phyloP scores from a whole-genome alignment of 139 green algal genomes.

The Chlorella sp. region DNA sequence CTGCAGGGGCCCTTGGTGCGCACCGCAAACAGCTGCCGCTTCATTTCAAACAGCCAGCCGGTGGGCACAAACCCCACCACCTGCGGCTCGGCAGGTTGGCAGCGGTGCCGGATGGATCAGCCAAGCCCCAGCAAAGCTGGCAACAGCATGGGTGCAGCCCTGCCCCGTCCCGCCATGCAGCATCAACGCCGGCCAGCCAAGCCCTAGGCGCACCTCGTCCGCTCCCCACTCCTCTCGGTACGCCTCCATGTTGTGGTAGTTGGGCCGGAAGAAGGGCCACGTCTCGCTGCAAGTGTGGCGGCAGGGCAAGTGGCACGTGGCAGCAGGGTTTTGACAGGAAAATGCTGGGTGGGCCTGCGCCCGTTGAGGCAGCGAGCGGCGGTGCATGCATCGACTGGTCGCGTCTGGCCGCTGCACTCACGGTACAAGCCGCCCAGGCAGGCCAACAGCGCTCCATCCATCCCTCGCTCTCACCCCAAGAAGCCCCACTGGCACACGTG shows the following conservation, averaged over 20 bases:
- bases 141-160: too few relatives aligned
- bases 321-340: too few relatives aligned
- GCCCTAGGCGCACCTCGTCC: slow-evolving; percentile 40
- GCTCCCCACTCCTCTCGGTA: slow-evolving; percentile 43
- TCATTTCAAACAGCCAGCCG: slow-evolving; percentile 87
- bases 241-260: slow-evolving; percentile 80
- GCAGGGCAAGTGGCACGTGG: not conserved
- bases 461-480: slow-evolving; percentile 53
- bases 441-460: too few relatives aligned
- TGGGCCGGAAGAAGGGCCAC: slow-evolving; percentile 94
- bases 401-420: too few relatives aligned
- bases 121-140: too few relatives aligned
- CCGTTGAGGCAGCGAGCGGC: too few relatives aligned
- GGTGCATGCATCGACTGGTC: too few relatives aligned
- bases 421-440: too few relatives aligned
- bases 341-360: too few relatives aligned
- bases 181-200: too few relatives aligned
- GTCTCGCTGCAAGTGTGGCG: slow-evolving; percentile 48
- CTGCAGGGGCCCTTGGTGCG: slow-evolving; percentile 46
- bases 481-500: slow-evolving; percentile 66
- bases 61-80: slow-evolving; percentile 92
- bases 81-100: slow-evolving; percentile 16
- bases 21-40: slow-evolving; percentile 53
- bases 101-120: too few relatives aligned
- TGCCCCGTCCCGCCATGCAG: too few relatives aligned